Percentiles rank a stretch among this genome's conserved stretches.
These are phyloP conservation scores for Microdochium paspali DNA, from an alignment of 2,329 filamentous ascomycete species.

Conservation along the genomic window DNA sequence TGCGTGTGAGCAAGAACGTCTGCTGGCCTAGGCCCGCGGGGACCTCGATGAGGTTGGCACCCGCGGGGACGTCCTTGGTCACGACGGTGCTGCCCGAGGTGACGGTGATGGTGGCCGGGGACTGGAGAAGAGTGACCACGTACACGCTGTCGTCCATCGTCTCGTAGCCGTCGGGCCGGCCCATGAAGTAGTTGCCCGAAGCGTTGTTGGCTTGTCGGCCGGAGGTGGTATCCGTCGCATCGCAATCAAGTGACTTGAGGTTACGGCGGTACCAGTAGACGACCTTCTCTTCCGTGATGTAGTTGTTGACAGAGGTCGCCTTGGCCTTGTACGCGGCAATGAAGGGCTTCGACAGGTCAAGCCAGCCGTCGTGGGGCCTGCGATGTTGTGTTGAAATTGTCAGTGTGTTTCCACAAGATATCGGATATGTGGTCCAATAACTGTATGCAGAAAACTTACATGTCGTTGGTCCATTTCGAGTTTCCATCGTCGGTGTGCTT, in stretches of 20 bases:
- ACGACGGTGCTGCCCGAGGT: slow-evolving; percentile 29
- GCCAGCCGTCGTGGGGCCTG: slow-evolving; percentile 37
- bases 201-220: slow-evolving; percentile 27
- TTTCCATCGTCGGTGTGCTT: slow-evolving; percentile 30
- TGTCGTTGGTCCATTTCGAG: slow-evolving; percentile 39
- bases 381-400: background rate
- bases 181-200: slow-evolving; percentile 41
- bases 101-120: slow-evolving; percentile 31
- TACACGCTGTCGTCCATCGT: slow-evolving; percentile 39
- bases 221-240: slow-evolving; percentile 40
- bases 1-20: slow-evolving; percentile 33
- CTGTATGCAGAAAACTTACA: slow-evolving; percentile 26
- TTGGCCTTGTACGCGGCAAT: slow-evolving; percentile 43
- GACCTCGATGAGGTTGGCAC: slow-evolving; percentile 31
- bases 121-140: slow-evolving; percentile 38
- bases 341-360: slow-evolving; percentile 42
- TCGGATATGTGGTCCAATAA: too few relatives aligned
- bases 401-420: background rate
- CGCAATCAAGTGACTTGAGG: slow-evolving; percentile 33
- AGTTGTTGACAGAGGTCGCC: slow-evolving; percentile 24
- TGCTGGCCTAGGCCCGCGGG: slow-evolving; percentile 37
- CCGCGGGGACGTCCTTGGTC: slow-evolving; percentile 34
- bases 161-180: slow-evolving; percentile 39
- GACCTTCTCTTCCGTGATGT: slow-evolving; percentile 37
- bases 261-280: slow-evolving; percentile 48